Evolutionary conservation across 345 rosid genomes (phyloP), one percentile per base, ranked within the genome.

Genomic region (Erodium maritimum): DNA sequence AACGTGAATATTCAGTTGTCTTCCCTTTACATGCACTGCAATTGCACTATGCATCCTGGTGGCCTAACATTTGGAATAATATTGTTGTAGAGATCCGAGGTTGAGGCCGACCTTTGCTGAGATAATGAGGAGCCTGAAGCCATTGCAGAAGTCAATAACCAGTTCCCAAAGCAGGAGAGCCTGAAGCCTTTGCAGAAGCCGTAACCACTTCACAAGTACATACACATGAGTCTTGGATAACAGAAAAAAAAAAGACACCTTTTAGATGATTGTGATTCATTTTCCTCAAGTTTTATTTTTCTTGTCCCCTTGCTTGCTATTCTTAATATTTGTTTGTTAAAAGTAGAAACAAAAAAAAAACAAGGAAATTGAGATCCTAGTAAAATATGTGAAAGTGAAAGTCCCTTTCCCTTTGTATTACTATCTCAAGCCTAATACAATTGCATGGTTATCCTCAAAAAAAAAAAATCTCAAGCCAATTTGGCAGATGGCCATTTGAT

Each of bases 51-150:
- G n/a, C n/a, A n/a, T n/a, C n/a, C n/a, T n/a, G n/a, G n/a, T n/a
- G n/a, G n/a, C n/a, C n/a, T n/a, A n/a, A n/a, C n/a, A n/a, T n/a
- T n/a, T 29, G 37, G 37, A 29, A 29, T 29, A 29, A 29, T 29
- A 29, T 11, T 56, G 52, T 54, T 68, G 65, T 55, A 91, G 97
- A 63, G 90, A 91, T 76, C 91, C 96, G 42, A 86, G 66, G 77
- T 53, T 86, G 81, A 78, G 97, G 70, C 97, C 96, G n/a, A 73
- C 95, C 54, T 91, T 91, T 71, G 79, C 77, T 13, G 96, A 88
- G 77, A 91, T 91, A 60, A 84, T 91, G 91, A 80, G 82, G 61
- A 85, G 80, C 50, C 67, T 91, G 78, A 88, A 81, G 80, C 91
- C 90, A n/a, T 70, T 86, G 74, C 96, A 87, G 80, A 88, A 77